Conservation (phyloP, 345 rosid species). For the Rhodomyrtus tomentosa region DNA sequence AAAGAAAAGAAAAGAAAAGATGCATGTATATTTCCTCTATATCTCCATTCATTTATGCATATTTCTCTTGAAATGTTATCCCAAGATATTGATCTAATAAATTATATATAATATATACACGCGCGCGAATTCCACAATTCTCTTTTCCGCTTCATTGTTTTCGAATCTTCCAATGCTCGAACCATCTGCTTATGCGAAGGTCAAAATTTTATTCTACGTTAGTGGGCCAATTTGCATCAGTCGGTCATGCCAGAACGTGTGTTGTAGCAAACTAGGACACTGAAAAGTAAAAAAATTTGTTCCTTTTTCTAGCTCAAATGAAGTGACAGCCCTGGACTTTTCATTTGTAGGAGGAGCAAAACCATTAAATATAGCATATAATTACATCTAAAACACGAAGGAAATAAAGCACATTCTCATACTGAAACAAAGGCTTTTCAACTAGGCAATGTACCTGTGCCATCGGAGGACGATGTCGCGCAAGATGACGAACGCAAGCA, state of each 20-base stretch:
- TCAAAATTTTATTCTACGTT: background rate
- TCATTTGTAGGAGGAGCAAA: background rate
- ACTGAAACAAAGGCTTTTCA: background rate
- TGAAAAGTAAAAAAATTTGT: background rate
- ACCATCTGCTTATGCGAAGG: conserved; percentile 29
- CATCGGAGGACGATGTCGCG: conserved; percentile 56
- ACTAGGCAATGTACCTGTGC: conserved; percentile 24
- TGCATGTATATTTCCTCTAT: no score
- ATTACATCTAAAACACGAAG: background rate
- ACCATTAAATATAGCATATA: background rate
- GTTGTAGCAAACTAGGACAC: background rate
- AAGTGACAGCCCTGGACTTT: background rate
- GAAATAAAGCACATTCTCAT: background rate
- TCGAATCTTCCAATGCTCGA: conserved; percentile 52
- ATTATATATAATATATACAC: no score
- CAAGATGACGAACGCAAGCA: conserved; percentile 58
- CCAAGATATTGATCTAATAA: no score
- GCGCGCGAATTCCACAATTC: no score
- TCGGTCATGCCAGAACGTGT: background rate
- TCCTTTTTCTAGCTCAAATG: background rate
- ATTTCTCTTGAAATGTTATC: no score
- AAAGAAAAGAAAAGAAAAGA: no score
- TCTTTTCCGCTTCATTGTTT: no score
- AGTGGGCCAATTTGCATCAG: background rate
- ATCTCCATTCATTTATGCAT: no score